Base-by-base conservation (phyloP, 2,329 filamentous ascomycete genomes). In the Pseudopithomyces chartarum region DNA sequence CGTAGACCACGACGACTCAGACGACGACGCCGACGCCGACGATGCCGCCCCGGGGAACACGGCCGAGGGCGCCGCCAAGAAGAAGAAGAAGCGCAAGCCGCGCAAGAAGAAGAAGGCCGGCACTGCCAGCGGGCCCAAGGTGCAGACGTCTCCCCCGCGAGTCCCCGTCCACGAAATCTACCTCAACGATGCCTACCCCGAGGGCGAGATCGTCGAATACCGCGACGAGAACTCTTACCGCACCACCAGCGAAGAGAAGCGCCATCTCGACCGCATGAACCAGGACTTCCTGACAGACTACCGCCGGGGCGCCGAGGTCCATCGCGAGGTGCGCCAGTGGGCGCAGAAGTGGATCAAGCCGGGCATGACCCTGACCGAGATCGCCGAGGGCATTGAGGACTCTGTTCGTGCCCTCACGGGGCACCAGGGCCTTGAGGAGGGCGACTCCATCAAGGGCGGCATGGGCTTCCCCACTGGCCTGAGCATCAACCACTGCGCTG, bases 401-500 rank as follows among this genome's bases (percentile, higher is more conserved):
- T 85, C 90, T 50, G 90, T 95, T 34, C 86, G 91, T 61, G 86
- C 88, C 32, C 77, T 96, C 61, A 89, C 89, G 2, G 91, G 90
- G 6, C 90, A 96, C 73, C 81, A 85, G 64, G 92, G 91, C 7
- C 77, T 95, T 42, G 84, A 89, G 59, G 89, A 92, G 67, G 92
- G 92, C 5, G 91, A 96, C 68, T 88, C 87, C 52, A 79, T 93
- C 61, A 85, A 87, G 68, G 91, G 87, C 32, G 91, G 92, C 54
- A 91, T 96, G 84, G 92, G 90, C 3, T 96, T 96, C 78, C 92
- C 92, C 5, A 92, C 89, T 20, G 92, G 92, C 51, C 80, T 96
- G 53, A 92, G 89, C 73, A 82, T 95, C 64, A 93, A 96, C 78
- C 87, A 95, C 73, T 91, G 90, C 68, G 91, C 91, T 1, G 92